Evolutionary conservation across 1,284 basidiomycete species (phyloP).

Genomic region (Pseudozyma sp.): DNA sequence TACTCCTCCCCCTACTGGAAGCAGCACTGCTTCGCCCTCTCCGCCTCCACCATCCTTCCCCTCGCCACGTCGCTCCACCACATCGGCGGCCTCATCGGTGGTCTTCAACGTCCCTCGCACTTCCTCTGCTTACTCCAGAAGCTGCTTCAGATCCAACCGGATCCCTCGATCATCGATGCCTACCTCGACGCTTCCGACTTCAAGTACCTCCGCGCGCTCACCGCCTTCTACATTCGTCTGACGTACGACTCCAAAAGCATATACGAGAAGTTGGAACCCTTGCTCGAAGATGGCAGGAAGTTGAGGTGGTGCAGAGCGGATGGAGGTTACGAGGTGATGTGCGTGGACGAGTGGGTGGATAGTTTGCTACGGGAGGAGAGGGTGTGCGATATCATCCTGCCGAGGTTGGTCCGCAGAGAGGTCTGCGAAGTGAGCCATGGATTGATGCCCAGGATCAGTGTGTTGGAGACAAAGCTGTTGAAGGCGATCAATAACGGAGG

Average conservation of each 20-base stretch:
- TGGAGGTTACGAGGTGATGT: conserved; percentile 75
- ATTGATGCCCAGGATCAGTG: conserved; percentile 75
- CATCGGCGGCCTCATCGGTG: conserved; percentile 80
- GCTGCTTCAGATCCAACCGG: conserved; percentile 94
- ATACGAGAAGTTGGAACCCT: conserved; percentile 90
- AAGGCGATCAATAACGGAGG: conserved; percentile 22
- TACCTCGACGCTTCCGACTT: conserved; percentile 92
- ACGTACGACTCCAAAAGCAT: conserved; percentile 90
- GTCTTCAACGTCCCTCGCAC: conserved; percentile 54
- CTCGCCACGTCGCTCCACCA: conserved; percentile 83
- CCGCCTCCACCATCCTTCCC: conserved; percentile 90
- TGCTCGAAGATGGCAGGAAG: conserved; percentile 93
- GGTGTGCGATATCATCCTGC: conserved; percentile 95
- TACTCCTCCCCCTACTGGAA: conserved; percentile 98
- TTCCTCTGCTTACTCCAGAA: conserved; percentile 91
- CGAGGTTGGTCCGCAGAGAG: conserved; percentile 84
- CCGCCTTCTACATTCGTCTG: conserved; percentile 93
- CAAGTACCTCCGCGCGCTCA: conserved; percentile 93
- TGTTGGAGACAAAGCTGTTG: conserved; percentile 81
- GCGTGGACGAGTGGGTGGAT: conserved; percentile 93
- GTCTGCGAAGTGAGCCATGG: conserved; percentile 92
- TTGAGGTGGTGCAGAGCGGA: conserved; percentile 80
- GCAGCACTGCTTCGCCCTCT: conserved; percentile 73
- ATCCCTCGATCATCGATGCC: conserved; percentile 93
- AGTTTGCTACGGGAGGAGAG: conserved; percentile 86